phyloP scores from a whole-genome alignment of 75 land plant species.

The Picea sitchensis region DNA sequence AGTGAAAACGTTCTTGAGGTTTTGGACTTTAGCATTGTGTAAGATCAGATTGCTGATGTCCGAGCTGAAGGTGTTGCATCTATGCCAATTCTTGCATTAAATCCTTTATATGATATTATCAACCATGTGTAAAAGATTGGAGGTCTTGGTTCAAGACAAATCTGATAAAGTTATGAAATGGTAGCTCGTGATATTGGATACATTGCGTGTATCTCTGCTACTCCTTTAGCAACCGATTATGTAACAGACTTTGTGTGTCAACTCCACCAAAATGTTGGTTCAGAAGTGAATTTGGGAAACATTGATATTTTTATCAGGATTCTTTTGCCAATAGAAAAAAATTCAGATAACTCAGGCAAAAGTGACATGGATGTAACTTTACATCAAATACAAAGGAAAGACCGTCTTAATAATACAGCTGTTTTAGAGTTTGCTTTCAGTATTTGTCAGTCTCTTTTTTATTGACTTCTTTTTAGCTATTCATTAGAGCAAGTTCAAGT shows the following conservation, averaged over 20 bases:
- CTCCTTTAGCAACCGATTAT: constrained; percentile 6
- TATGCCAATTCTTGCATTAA: constrained; percentile 45
- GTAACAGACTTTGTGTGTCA: constrained; percentile 17
- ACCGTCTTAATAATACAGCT: neutral
- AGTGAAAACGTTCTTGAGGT: constrained; percentile 30
- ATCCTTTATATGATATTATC: constrained; percentile 35
- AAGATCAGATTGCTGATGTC: constrained; percentile 53
- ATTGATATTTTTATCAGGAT: constrained; percentile 33
- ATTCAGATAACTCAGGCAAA: neutral
- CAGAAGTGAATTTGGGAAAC: constrained; percentile 14
- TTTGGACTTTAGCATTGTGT: constrained; percentile 49
- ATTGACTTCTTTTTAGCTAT: constrained; percentile 50
- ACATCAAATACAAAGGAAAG: constrained; percentile 7
- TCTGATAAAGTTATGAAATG: constrained; percentile 46
- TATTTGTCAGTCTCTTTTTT: constrained; percentile 41
- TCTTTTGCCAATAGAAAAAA: constrained; percentile 39
- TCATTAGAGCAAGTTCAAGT: constrained; percentile 65
- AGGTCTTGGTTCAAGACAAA: constrained; percentile 32
- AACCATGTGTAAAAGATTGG: constrained; percentile 31
- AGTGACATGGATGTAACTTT: neutral
- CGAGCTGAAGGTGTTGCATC: constrained; percentile 47
- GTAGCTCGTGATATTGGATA: constrained; percentile 52
- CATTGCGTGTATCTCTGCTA: constrained; percentile 58
- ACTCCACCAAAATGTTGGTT: constrained; percentile 18
- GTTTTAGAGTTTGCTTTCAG: constrained; percentile 13